A percentile compares a stretch with the other conserved stretches of the same genome.
Conservation (phyloP, 139 green algal species). For the Chlamydomonas sp. region DNA sequence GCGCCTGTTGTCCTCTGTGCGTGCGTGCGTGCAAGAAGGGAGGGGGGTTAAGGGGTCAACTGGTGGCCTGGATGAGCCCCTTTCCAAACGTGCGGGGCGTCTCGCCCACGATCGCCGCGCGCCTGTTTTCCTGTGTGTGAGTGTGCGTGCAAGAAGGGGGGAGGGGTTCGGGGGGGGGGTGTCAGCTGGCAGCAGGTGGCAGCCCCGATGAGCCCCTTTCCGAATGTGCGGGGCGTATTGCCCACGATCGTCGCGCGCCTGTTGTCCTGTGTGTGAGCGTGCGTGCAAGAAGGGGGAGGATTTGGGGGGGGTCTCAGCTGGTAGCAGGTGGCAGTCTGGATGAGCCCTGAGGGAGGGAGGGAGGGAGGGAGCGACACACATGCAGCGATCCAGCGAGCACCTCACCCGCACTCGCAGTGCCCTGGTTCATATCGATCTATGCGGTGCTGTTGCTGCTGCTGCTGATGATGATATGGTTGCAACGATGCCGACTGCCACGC, state of each 20-base stretch:
- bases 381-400: not conserved
- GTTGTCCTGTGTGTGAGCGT: conserved; percentile 65
- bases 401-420: conserved; percentile 16
- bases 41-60: too few relatives aligned
- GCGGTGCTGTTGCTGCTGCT: not conserved
- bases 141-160: not conserved
- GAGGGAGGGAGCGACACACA: not conserved
- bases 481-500: too few relatives aligned
- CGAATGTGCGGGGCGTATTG: conserved; percentile 77
- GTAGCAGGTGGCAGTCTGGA: conserved; percentile 85
- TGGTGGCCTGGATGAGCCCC: conserved; percentile 87
- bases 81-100: conserved; percentile 90
- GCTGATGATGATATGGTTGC: too few relatives aligned
- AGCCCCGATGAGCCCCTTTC: conserved; percentile 97
- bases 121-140: conserved; percentile 74
- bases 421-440: not conserved
- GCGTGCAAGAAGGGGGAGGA: not conserved
- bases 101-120: conserved; percentile 61
- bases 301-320: too few relatives aligned
- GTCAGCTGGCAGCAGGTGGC: too few relatives aligned
- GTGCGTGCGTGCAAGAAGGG: not conserved
- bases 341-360: conserved; percentile 54
- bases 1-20: conserved; percentile 74
- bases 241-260: conserved; percentile 63
- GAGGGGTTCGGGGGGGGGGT: too few relatives aligned